Percentiles rank a stretch among this genome's conserved stretches.
Conservation (phyloP, 2,329 filamentous ascomycete species). For the Scedosporium minutisporum region DNA sequence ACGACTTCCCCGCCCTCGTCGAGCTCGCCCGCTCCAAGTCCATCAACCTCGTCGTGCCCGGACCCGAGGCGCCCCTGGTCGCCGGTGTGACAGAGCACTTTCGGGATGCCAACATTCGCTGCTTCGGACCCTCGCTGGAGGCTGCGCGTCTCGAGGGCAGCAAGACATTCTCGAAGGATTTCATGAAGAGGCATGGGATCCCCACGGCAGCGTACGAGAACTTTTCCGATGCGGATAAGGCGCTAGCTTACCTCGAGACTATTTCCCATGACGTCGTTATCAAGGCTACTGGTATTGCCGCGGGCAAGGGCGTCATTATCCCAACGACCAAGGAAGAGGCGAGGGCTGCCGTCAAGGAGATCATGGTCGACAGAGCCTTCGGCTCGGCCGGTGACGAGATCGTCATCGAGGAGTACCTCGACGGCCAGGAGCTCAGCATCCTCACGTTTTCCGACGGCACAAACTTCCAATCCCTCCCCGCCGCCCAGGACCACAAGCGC, state of each 20-base stretch:
- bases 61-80: slow-evolving; percentile 88
- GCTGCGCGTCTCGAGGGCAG: slow-evolving; percentile 90
- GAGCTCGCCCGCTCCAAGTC: slow-evolving; percentile 61
- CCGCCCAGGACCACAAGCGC: slow-evolving; percentile 94
- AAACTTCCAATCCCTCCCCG: slow-evolving; percentile 71
- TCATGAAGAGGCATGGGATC: slow-evolving; percentile 85
- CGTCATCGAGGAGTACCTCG: slow-evolving; percentile 88
- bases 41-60: slow-evolving; percentile 78
- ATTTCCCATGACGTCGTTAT: slow-evolving; percentile 73
- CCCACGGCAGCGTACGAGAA: slow-evolving; percentile 88
- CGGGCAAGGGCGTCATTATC: slow-evolving; percentile 91
- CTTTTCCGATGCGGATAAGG: slow-evolving; percentile 68
- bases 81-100: slow-evolving; percentile 84
- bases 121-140: slow-evolving; percentile 76
- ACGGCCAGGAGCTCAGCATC: slow-evolving; percentile 86
- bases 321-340: slow-evolving; percentile 76
- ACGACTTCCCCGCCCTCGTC: slow-evolving; percentile 72
- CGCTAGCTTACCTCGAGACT: slow-evolving; percentile 62
- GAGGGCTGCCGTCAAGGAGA: slow-evolving; percentile 68
- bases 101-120: slow-evolving; percentile 59
- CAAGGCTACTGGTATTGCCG: slow-evolving; percentile 86
- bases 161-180: slow-evolving; percentile 96
- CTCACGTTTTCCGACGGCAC: slow-evolving; percentile 87
- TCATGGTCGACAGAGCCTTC: slow-evolving; percentile 85
- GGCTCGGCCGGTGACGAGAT: slow-evolving; percentile 81